Evolutionary conservation across 2,329 filamentous ascomycete genomes (phyloP), one percentile per base, ranked within the genome.

Genomic region (Ploettnerulaceae sp.): DNA sequence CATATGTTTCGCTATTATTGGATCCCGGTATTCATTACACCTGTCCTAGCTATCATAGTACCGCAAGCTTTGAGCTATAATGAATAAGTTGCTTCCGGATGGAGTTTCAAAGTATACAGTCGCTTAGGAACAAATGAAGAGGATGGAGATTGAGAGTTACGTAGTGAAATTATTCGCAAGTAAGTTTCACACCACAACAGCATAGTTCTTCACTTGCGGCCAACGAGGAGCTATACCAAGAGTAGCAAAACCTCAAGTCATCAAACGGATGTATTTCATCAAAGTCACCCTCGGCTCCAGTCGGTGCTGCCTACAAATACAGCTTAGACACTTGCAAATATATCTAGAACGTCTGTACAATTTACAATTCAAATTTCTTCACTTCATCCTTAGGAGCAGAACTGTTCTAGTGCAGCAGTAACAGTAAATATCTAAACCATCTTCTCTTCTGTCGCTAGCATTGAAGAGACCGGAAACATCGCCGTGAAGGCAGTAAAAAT

Each of bases 391-490:
- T n/a, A 31, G 5, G 7, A 9, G n/a, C 20, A 37, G 17, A 24
- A 20, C 1, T 21, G 45, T 17, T 7, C 56, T 53, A 46, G 62
- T 53, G 61, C 58, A 8, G 60, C 58, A 14, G 61, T 62, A 3
- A 60, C 62, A 7, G 55, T 55, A 51, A 65, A 65, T 2, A 63
- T 49, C 25, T 65, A 61, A 7, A 58, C 49, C 33, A 49, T 59
- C 24, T 46, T 57, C 1, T 58, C 58, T 8, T 51, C 54, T 2
- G 61, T 64, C 25, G 60, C 50, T 25, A 58, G 22, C 3, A 53
- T 48, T 25, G 65, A 42, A 1, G 48, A 45, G 9, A 57, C 24
- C 8, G 58, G 49, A 42, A 65, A 65, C 4, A 60, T 15, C 0
- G 51, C 51, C 2, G 57, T 59, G 36, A 63, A 61, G 1, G 51